These are phyloP conservation scores for Candida albicans DNA, from an alignment of 1,139 yeast species.

Conservation along the genomic window DNA sequence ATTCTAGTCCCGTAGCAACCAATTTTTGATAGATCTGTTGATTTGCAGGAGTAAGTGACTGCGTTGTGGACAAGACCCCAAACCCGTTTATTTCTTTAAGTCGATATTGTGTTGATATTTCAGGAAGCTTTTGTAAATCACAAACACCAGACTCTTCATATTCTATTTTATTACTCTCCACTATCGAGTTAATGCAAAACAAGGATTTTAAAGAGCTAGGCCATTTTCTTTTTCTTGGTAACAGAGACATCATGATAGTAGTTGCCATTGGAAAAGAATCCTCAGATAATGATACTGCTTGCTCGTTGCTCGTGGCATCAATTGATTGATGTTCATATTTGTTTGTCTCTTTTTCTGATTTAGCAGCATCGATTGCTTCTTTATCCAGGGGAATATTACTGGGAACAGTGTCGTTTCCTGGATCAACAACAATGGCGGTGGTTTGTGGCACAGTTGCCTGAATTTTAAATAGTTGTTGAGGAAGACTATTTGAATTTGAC, in stretches of 20 bases:
- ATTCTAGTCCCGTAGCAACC: conserved; percentile 1
- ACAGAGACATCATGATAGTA: not conserved
- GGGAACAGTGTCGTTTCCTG: too few relatives aligned
- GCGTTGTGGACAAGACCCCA: conserved; percentile 7
- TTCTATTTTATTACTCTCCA: not conserved
- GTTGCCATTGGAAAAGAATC: not conserved
- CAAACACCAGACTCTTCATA: not conserved
- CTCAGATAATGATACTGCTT: too few relatives aligned
- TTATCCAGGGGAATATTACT: too few relatives aligned
- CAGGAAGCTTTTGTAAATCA: conserved; percentile 1
- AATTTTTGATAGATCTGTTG: conserved; percentile 6
- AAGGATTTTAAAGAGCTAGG: conserved; percentile 1
- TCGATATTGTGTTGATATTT: conserved; percentile 7
- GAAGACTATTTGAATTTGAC: too few relatives aligned
- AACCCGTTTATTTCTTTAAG: conserved; percentile 9
- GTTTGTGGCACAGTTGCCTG: too few relatives aligned
- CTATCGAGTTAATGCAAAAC: not conserved
- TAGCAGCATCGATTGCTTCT: too few relatives aligned
- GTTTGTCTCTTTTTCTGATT: not conserved
- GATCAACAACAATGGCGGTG: too few relatives aligned
- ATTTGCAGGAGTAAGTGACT: conserved; percentile 4
- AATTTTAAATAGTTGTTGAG: too few relatives aligned
- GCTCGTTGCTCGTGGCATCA: too few relatives aligned
- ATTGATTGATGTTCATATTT: not conserved
- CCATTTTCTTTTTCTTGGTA: conserved; percentile 1